Percentiles rank a stretch among this genome's conserved stretches.
These are phyloP conservation scores for Phialophora chinensis DNA, from an alignment of 2,329 filamentous ascomycete species.

Conservation along the genomic window DNA sequence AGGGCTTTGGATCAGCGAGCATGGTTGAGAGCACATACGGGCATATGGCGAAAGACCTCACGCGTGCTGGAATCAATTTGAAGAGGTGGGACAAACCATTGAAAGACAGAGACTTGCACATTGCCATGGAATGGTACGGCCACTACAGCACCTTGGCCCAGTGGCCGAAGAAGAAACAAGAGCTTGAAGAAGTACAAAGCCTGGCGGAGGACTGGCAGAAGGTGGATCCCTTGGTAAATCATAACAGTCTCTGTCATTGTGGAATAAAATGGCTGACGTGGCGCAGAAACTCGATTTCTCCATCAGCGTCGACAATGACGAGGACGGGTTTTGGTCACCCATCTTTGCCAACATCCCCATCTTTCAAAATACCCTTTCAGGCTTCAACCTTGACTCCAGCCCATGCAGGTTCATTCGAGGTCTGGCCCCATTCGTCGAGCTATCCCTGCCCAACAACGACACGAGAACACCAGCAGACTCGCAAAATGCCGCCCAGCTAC, in stretches of 20 bases:
- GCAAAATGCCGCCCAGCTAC: slow-evolving; percentile 11
- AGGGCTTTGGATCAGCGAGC: slow-evolving; percentile 2
- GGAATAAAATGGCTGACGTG: not conserved
- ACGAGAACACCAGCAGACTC: not conserved
- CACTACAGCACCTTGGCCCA: slow-evolving; percentile 47
- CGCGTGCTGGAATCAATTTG: slow-evolving; percentile 26
- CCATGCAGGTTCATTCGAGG: slow-evolving; percentile 33
- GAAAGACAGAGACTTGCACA: slow-evolving; percentile 9
- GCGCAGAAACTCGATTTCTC: slow-evolving; percentile 34
- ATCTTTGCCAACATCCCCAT: slow-evolving; percentile 35
- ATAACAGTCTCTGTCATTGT: not conserved
- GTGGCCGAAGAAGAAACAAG: slow-evolving; percentile 38
- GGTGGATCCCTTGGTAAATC: slow-evolving; percentile 37
- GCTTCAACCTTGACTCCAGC: not conserved
- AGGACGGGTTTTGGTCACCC: slow-evolving; percentile 34
- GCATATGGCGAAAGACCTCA: slow-evolving; percentile 34
- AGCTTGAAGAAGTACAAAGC: slow-evolving; percentile 44
- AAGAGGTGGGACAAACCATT: slow-evolving; percentile 35
- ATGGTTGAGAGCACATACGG: slow-evolving; percentile 36
- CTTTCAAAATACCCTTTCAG: slow-evolving; percentile 33
- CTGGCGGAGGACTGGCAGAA: slow-evolving; percentile 44
- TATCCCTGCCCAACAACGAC: slow-evolving; percentile 6
- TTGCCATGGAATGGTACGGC: slow-evolving; percentile 36
- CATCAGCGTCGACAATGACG: slow-evolving; percentile 23
- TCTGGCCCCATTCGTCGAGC: slow-evolving; percentile 36